Percentiles rank a stretch among this genome's conserved stretches.
Conservation (phyloP, 495 filamentous ascomycete species). For the Friedmanniomyces simplex region DNA sequence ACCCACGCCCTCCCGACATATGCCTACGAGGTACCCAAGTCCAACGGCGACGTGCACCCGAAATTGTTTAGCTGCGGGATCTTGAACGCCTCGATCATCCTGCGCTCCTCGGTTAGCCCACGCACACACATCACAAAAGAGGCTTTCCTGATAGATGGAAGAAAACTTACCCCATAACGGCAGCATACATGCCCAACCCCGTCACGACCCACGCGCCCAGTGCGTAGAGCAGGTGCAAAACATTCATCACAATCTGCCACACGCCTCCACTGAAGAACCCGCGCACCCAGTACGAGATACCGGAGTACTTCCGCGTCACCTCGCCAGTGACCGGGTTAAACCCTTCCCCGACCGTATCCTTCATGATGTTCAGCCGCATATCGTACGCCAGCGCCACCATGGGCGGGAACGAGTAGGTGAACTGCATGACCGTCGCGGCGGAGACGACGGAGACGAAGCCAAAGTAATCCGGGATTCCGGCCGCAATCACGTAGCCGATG, state of each 20-base stretch:
- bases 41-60: constrained; percentile 13
- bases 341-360: background rate
- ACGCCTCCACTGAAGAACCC: constrained; percentile 10
- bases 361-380: constrained; percentile 33
- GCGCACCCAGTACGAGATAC: constrained; percentile 8
- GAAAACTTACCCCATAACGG: constrained; percentile 6
- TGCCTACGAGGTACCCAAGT: background rate
- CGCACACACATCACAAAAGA: background rate
- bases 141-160: background rate
- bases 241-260: constrained; percentile 3
- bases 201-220: constrained; percentile 7
- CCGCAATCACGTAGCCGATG: constrained; percentile 16
- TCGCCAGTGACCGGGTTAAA: constrained; percentile 17
- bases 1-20: background rate
- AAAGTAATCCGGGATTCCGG: constrained; percentile 40
- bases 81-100: constrained; percentile 16
- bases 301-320: constrained; percentile 7
- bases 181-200: constrained; percentile 19
- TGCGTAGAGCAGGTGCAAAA: constrained; percentile 8
- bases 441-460: constrained; percentile 38
- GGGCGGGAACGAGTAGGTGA: constrained; percentile 43
- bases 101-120: background rate
- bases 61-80: constrained; percentile 16
- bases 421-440: constrained; percentile 38
- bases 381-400: constrained; percentile 38